These are phyloP conservation scores for Fusarium tjaetaba DNA, from an alignment of 2,329 filamentous ascomycete genomes.

Conservation along the genomic window DNA sequence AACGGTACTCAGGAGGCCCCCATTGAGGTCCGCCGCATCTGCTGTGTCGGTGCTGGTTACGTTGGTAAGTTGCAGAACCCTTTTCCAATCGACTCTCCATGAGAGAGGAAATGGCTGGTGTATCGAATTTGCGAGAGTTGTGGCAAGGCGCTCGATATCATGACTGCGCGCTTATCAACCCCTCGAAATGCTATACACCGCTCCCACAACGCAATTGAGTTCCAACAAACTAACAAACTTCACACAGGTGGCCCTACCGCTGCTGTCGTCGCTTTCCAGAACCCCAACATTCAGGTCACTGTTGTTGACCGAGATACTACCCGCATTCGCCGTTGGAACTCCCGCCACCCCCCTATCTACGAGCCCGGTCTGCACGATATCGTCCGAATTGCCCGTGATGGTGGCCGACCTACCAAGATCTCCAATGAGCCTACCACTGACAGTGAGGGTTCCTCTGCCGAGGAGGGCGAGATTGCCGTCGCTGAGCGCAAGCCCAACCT, in stretches of 20 bases:
- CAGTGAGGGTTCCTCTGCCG: conserved; percentile 45
- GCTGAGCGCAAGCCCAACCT: conserved; percentile 69
- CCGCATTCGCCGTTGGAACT: conserved; percentile 79
- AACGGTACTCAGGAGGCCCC: conserved; percentile 44
- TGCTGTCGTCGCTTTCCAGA: conserved; percentile 78
- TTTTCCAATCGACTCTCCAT: neutral
- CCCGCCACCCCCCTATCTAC: conserved; percentile 76
- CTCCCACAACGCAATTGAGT: conserved; percentile 14
- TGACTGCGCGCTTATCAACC: conserved; percentile 17
- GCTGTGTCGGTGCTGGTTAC: conserved; percentile 80
- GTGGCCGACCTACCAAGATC: conserved; percentile 57
- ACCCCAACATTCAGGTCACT: conserved; percentile 75
- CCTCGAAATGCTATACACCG: conserved; percentile 1
- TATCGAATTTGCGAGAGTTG: neutral
- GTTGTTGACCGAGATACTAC: conserved; percentile 76
- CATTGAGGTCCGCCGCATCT: conserved; percentile 66
- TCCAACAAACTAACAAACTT: conserved; percentile 22
- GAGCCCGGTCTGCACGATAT: conserved; percentile 77
- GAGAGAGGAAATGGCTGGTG: neutral
- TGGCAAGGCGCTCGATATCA: conserved; percentile 4
- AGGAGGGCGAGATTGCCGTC: conserved; percentile 48
- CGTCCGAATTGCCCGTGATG: conserved; percentile 71
- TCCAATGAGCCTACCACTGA: conserved; percentile 50
- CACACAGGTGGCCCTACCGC: conserved; percentile 75
- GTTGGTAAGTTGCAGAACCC: conserved; percentile 65